Conservation (phyloP, 768 basidiomycete genomes). For the Cubamyces lactineus region DNA sequence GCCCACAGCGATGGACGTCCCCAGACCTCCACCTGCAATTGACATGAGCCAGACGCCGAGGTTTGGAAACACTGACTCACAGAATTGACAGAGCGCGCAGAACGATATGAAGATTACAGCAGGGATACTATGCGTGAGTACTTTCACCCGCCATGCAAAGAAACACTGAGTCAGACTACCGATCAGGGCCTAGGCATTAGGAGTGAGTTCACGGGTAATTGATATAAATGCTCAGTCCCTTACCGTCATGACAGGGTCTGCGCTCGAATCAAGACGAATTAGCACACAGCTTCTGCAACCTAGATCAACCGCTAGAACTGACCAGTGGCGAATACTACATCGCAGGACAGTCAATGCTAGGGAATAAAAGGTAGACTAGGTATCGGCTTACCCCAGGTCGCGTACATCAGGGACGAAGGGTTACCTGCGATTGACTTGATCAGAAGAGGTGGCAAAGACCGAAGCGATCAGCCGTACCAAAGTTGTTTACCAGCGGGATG, state of each 20-base stretch:
- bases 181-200: slow-evolving; percentile 44
- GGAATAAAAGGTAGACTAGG: not conserved
- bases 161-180: slow-evolving; percentile 50
- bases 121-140: slow-evolving; percentile 37
- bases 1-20: slow-evolving; percentile 37
- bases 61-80: slow-evolving; percentile 26
- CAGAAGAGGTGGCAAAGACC: not conserved
- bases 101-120: slow-evolving; percentile 33
- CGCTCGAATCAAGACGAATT: not conserved
- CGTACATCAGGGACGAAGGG: slow-evolving; percentile 30
- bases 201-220: not conserved
- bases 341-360: not conserved
- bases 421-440: slow-evolving; percentile 31
- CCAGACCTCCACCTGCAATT: slow-evolving; percentile 38
- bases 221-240: slow-evolving; percentile 4
- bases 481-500: slow-evolving; percentile 48
- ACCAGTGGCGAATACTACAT: slow-evolving; percentile 47
- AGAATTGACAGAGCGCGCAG: slow-evolving; percentile 32
- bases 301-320: slow-evolving; percentile 1
- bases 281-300: not conserved
- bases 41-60: not conserved
- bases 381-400: slow-evolving; percentile 34
- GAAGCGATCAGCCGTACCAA: slow-evolving; percentile 38
- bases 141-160: slow-evolving; percentile 47
- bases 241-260: slow-evolving; percentile 52